Conservation (phyloP, 371 early-diverging fungal genomes). For the Apophysomyces ossiformis region DNA sequence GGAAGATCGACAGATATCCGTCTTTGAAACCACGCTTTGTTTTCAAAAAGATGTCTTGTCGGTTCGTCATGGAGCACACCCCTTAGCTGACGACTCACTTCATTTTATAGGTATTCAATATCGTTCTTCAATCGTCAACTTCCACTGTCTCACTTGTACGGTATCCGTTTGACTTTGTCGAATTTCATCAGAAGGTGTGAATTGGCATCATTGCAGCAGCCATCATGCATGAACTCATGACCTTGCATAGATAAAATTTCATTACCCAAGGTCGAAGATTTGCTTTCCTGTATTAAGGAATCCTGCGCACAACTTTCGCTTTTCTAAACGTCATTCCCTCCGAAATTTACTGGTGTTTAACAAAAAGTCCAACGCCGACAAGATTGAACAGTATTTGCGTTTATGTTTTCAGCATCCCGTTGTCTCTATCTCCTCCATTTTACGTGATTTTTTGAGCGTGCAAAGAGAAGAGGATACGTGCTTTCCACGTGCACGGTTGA, state of each 20-base stretch:
- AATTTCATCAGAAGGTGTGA: slow-evolving; percentile 64
- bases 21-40: slow-evolving; percentile 46
- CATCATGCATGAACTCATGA: not conserved
- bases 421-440: slow-evolving; percentile 40
- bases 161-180: slow-evolving; percentile 64
- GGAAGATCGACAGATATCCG: slow-evolving; percentile 29
- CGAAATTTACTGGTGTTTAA: slow-evolving; percentile 32
- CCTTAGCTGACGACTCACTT: not conserved
- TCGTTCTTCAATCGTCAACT: slow-evolving; percentile 55
- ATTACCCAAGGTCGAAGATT: slow-evolving; percentile 48
- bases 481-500: slow-evolving; percentile 9
- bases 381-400: slow-evolving; percentile 49
- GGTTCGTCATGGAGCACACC: slow-evolving; percentile 20
- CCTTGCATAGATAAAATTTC: slow-evolving; percentile 36
- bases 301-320: slow-evolving; percentile 27
- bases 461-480: slow-evolving; percentile 49
- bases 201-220: slow-evolving; percentile 5
- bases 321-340: slow-evolving; percentile 32
- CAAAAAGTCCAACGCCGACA: slow-evolving; percentile 44
- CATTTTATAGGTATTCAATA: slow-evolving; percentile 54
- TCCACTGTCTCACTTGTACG: slow-evolving; percentile 57
- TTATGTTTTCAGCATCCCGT: slow-evolving; percentile 47
- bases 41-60: slow-evolving; percentile 40
- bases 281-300: slow-evolving; percentile 40
- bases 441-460: slow-evolving; percentile 50